Conservation (phyloP, 2,329 filamentous ascomycete genomes). For the Monascus ruber region DNA sequence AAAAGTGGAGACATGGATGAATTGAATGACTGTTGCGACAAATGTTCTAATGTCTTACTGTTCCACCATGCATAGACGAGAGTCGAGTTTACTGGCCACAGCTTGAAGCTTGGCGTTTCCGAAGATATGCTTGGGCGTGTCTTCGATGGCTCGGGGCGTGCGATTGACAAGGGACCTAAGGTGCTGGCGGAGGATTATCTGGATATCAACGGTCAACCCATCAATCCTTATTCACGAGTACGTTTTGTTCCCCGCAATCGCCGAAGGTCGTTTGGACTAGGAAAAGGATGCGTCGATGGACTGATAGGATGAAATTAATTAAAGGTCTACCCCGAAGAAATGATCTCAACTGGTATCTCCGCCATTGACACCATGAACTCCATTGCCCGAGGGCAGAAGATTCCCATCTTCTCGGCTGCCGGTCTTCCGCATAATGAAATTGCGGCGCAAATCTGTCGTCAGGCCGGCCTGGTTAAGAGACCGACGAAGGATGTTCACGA, state of each 20-base stretch:
- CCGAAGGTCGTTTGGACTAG: not conserved
- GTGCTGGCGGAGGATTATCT: conserved; percentile 96
- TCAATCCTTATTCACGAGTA: conserved; percentile 96
- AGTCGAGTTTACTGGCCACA: conserved; percentile 95
- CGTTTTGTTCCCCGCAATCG: conserved; percentile 15
- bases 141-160: conserved; percentile 93
- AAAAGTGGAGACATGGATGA: conserved; percentile 4
- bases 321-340: conserved; percentile 96
- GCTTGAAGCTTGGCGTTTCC: conserved; percentile 94
- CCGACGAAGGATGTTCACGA: conserved; percentile 95
- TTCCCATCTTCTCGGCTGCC: conserved; percentile 95
- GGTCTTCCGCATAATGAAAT: conserved; percentile 99
- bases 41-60: conserved; percentile 4
- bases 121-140: conserved; percentile 99
- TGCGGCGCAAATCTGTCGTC: conserved; percentile 94
- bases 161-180: conserved; percentile 98
- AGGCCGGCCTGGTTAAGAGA: conserved; percentile 83
- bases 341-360: conserved; percentile 99
- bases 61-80: conserved; percentile 53
- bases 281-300: not conserved
- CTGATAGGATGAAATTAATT: conserved; percentile 5
- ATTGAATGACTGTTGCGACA: not conserved
- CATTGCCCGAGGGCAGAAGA: conserved; percentile 97
- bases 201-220: conserved; percentile 97
- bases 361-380: conserved; percentile 98